Base-by-base conservation (phyloP, 176 grass and related monocot species). In the Carex cristatella region DNA sequence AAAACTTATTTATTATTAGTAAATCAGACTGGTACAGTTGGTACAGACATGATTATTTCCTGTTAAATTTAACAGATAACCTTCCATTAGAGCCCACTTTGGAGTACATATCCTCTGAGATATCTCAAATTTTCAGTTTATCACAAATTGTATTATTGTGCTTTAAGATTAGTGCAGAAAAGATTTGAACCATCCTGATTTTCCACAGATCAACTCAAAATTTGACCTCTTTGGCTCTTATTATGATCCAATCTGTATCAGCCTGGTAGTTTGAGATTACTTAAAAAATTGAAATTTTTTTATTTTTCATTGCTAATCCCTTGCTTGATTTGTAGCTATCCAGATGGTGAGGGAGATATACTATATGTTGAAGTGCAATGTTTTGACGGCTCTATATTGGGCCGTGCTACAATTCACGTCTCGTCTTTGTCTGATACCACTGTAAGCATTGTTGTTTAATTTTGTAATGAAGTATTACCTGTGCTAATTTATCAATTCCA, bases 301-400 rank as follows among this genome's bases (percentile, higher is more conserved):
- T 65, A 3, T 10, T 15, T 68, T 65, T 64, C 6, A 65, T 62
- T 14, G 61, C 10, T 83, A 83, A 83, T 35, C 7, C 13, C 62
- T 42, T 15, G 58, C 61, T 48, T 64, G 73, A 51, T 87, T 87
- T 88, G 84, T 88, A 98, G 95, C 86, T 93, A 85, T 88, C 85
- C 90, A 73, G 95, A 93, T 82, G 90, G 84, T 84, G 86, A 89
- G 74, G 91, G 86, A 85, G 95, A 93, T 85, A 61, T 51, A 85
- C 83, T 98, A 82, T 86, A 87, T 85, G 79, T 93, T 54, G 95
- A 98, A 90, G 86, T 98, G 75, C 91, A 93, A 78, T 88, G 89
- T 70, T 86, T 89, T 81, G 94, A 94, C 67, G 84, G 83, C 70
- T 87, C 86, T 69, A 85, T 89, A 79, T 87, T 93, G 59, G 95